Evolutionary conservation across 23 red algal species (phyloP), one percentile per base, ranked within the genome.

Genomic region (Gracilaria vermiculophylla): DNA sequence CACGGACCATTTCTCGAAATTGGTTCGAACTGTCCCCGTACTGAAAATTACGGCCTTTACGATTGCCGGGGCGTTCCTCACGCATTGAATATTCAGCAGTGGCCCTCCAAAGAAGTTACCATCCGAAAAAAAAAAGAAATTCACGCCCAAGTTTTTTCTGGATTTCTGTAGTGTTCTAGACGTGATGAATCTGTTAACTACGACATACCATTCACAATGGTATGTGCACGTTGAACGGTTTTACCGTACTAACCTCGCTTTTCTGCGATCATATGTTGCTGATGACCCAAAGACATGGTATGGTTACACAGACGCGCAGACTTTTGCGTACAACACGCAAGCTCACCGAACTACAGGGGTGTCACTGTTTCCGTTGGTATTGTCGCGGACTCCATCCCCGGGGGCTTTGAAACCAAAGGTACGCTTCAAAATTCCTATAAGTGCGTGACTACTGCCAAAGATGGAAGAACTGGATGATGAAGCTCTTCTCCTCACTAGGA

Each of bases 151-250:
- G 12, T 84, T 69, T 56, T 69, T 72, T 53, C 55, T 37, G 17
- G 80, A 56, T 23, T 58, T 84, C 4, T 84, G 55, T 69, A 4
- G 32, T 5, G 17, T 69, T 23, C 58, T 84, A 7, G 44, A 62
- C 37, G 44, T 62, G 5, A 44, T 71, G 55, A 56, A 84, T 45
- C 19, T 5, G 5, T 62, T 48, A 13, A 84, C 7, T 16, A 56
- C 80, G 34, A 69, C 80, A 3, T 84, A 84, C 28, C 80, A 84
- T 35, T 24, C 53, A 4, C 80, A 84, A 62, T 43, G 3, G 5
- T 71, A 84, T 53, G 80, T 58, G 12, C 55, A 84, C 23, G 53
- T 70, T 69, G 53, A 84, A 34, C 45, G 55, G 7, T 84, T 45
- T 25, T 71, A 84, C 60, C 20, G 67, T 11, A 73, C 5, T 12